Base-by-base conservation (phyloP, 805 yeast genomes). In the Wickerhamiella siamensis region DNA sequence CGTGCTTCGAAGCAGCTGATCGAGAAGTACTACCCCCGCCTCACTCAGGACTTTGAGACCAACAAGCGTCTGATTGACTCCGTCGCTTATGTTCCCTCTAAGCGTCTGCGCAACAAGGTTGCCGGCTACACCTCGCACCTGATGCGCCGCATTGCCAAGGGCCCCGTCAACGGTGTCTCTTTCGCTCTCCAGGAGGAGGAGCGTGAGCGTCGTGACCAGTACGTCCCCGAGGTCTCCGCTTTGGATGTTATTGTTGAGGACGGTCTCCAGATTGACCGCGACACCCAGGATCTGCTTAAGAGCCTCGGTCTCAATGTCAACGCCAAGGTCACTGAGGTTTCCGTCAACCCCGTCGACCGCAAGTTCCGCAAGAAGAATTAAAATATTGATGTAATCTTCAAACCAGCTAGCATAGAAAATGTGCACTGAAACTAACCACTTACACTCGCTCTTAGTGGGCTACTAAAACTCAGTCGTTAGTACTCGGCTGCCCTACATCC, bases 51-150 rank as follows among this genome's bases (percentile, higher is more conserved):
- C 74, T 91, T 91, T 71, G 96, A 91, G 79, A 84, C 93, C 82
- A 91, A 91, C 95, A 91, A 91, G 81, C 88, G 98, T 77, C 79
- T 93, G 69, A 81, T 95, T 63, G 81, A 84, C 64, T 95, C 93
- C 73, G 87, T 91, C 63, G 98, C 99, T 59, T 87, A 83, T 70
- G 93, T 91, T 67, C 96, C 88, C 72, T 84, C 98, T 65, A 91
- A 91, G 82, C 84, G 99, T 75, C 82, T 91, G 72, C 91, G 99
- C 79, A 91, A 91, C 91, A 91, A 91, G 84, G 93, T 91, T 65
- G 98, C 99, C 69, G 99, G 99, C 71, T 91, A 88, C 95, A 91
- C 98, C 72, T 91, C 98, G 66, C 99, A 91, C 74, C 80, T 91
- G 72, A 93, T 91, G 98, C 91, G 84, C 79, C 87, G 99, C 78